phyloP scores from a whole-genome alignment of 208 protist species.

The Trypanosoma congolense region DNA sequence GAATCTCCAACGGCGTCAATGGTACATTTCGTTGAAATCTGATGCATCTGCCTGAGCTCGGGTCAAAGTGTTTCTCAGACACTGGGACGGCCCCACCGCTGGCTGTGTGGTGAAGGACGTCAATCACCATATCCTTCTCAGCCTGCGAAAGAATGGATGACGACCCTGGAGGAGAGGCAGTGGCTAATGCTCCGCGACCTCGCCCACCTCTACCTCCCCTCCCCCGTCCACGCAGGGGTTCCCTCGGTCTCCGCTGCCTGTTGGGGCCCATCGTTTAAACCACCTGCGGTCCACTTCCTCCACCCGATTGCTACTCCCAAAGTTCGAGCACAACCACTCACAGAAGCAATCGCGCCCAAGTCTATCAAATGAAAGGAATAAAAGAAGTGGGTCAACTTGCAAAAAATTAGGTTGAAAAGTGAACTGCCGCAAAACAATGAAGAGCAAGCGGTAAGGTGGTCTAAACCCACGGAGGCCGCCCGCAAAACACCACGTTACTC shows the following conservation, averaged over 20 bases:
- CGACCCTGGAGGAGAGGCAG: constrained; percentile 20
- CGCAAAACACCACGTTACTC: too few species aligned
- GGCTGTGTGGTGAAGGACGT: constrained; percentile 85
- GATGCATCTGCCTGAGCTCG: constrained; percentile 42
- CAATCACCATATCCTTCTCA: constrained; percentile 76
- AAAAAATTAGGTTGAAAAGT: too few species aligned
- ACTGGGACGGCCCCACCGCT: constrained; percentile 75
- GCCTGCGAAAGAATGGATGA: constrained; percentile 74
- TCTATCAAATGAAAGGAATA: too few species aligned
- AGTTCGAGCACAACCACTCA: too few species aligned
- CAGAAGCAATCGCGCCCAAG: too few species aligned
- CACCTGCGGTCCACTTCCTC: not conserved
- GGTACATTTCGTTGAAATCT: constrained; percentile 77
- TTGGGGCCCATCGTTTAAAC: constrained; percentile 60
- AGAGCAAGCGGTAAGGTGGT: too few species aligned
- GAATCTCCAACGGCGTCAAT: constrained; percentile 61
- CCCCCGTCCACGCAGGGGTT: constrained; percentile 23
- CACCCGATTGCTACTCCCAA: too few species aligned
- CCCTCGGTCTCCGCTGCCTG: constrained; percentile 55
- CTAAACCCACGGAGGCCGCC: too few species aligned
- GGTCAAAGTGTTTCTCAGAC: constrained; percentile 83
- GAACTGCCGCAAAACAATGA: too few species aligned
- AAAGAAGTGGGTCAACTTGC: too few species aligned
- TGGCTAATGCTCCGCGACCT: constrained; percentile 23
- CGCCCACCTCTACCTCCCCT: constrained; percentile 28